phyloP scores from a whole-genome alignment of 805 yeast genomes.

The Wickerhamiella galacta region DNA sequence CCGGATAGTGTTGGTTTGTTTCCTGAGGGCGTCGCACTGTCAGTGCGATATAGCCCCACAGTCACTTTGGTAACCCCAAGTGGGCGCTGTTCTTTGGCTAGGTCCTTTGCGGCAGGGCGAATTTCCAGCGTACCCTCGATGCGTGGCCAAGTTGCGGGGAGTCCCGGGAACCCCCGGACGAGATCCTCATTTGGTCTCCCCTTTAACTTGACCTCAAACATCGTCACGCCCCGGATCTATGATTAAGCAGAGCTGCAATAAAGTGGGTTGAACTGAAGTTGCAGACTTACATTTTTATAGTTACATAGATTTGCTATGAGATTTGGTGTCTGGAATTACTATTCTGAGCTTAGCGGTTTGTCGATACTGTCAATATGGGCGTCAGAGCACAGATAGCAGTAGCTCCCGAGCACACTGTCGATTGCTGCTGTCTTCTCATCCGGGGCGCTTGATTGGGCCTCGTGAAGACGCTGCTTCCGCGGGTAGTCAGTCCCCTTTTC shows the following conservation, averaged over 20 bases:
- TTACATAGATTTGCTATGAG: too few species aligned
- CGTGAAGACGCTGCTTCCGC: background rate
- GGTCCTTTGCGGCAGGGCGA: constrained; percentile 11
- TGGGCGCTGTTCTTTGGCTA: constrained; percentile 6
- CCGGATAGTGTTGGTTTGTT: constrained; percentile 19
- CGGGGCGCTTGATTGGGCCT: constrained; percentile 1
- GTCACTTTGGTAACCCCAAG: constrained; percentile 17
- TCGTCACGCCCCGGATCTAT: background rate
- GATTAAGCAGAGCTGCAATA: background rate
- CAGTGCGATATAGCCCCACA: constrained; percentile 26
- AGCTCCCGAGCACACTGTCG: constrained; percentile 42
- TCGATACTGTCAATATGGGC: constrained; percentile 54
- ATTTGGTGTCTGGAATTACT: too few species aligned
- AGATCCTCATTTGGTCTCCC: constrained; percentile 27
- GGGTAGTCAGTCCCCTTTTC: constrained; percentile 19
- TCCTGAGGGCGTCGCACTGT: constrained; percentile 21
- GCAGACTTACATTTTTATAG: too few species aligned
- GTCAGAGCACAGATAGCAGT: constrained; percentile 67
- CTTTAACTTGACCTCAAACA: constrained; percentile 14
- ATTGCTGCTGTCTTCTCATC: constrained; percentile 17
- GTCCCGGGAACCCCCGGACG: constrained; percentile 28
- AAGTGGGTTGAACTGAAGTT: too few species aligned
- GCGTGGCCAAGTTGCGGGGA: constrained; percentile 28
- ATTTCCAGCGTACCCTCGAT: constrained; percentile 25
- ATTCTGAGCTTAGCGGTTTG: constrained; percentile 28